Conservation (phyloP, 2,329 filamentous ascomycete genomes). For the Elsinoe batatas region DNA sequence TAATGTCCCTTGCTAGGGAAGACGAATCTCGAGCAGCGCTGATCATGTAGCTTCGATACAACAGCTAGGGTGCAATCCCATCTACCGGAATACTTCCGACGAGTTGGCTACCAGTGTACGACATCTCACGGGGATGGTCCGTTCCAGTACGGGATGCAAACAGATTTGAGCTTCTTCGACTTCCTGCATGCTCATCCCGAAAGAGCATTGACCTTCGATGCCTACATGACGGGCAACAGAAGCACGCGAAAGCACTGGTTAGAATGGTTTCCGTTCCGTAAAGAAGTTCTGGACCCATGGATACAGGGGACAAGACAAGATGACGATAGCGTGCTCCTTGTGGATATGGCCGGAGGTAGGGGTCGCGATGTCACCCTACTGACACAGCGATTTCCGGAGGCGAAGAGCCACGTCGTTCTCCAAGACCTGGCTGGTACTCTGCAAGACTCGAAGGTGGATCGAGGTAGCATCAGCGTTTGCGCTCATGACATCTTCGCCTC, state of each 20-base stretch:
- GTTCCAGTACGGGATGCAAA: conserved; percentile 1
- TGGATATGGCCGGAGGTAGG: conserved; percentile 33
- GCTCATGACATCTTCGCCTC: background rate
- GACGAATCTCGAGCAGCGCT: background rate
- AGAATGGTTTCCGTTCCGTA: conserved; percentile 8
- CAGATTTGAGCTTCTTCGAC: background rate
- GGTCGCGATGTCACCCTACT: conserved; percentile 30
- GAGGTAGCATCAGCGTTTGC: background rate
- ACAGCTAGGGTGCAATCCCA: background rate
- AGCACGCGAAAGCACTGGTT: conserved; percentile 9
- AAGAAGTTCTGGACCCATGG: conserved; percentile 16
- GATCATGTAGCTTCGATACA: background rate
- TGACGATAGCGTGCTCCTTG: conserved; percentile 22
- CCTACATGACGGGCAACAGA: conserved; percentile 3
- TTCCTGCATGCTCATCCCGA: background rate
- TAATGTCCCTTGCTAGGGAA: background rate
- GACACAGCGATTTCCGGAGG: conserved; percentile 24
- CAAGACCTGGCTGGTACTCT: background rate
- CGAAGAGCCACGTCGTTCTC: conserved; percentile 17
- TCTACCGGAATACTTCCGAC: conserved; percentile 4
- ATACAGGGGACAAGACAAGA: conserved; percentile 15
- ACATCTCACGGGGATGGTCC: background rate
- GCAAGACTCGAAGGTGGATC: background rate
- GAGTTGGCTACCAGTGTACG: background rate
- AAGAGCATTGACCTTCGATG: background rate